Evolutionary conservation across 768 basidiomycete genomes (phyloP), one percentile per base, ranked within the genome.

Genomic region (Termitomyces sp.): DNA sequence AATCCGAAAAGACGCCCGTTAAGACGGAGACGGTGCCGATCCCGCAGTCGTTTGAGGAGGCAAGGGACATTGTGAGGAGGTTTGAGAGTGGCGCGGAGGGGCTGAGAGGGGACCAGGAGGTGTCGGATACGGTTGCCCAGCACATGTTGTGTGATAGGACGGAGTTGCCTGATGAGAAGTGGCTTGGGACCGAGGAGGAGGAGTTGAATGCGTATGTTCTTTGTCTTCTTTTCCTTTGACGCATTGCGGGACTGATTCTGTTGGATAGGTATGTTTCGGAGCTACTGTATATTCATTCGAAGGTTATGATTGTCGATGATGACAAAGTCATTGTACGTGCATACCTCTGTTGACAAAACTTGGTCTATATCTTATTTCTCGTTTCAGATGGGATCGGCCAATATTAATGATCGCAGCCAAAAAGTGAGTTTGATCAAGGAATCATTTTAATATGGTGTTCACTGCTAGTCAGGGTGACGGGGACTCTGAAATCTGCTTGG

Each of bases 241-340:
- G 3, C 11, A 47, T 63, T n/a, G 45, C 48, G 32, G 61, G 68
- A 29, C 68, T 60, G 59, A 60, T 59, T 32, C 47, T 54, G 42
- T 58, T 47, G 11, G n/a, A 32, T 63, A 89, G 89, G 57, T 93
- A 92, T 73, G 85, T 92, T 20, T 86, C 88, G n/a, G 89, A 92
- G 74, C 63, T 90, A 66, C 74, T 89, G 25, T 94, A 94, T 67
- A 93, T 94, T 61, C 92, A 94, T 71, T 86, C 85, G 29, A 94
- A 94, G 77, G 71, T 96, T 31, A 96, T 97, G 95, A 92, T 96
- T 57, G 92, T 97, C 40, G 96, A 97, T 69, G 96, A 98, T 70
- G 81, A 85, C 37, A 81, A 88, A 40, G 94, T 97, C 49, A 93
- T 98, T 65, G 92, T 93, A 66, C 56, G 91, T 81, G 1, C 32